Base-by-base conservation (phyloP, 768 basidiomycete species). In the Cystofilobasidium ferigula region DNA sequence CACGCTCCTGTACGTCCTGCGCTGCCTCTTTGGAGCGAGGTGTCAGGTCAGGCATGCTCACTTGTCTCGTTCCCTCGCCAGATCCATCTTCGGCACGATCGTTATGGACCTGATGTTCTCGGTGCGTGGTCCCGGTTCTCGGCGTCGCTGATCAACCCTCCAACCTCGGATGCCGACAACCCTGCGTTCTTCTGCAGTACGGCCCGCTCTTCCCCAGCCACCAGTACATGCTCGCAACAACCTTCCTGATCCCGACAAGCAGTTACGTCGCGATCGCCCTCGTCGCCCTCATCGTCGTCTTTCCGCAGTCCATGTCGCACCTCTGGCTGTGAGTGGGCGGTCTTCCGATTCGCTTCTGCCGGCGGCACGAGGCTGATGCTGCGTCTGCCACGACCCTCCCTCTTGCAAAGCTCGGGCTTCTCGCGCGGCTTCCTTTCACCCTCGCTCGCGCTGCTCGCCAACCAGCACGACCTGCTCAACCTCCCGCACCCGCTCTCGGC, bases 221-320 rank as follows among this genome's bases (percentile, higher is more conserved):
- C 16, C 74, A 80, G 68, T 80, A 81, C 73, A 78, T 77, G 28
- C 66, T 83, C 38, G 75, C 73, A 2, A 64, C 54, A 0, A 67
- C 64, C 34, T 70, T 81, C 43, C 72, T 81, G 36, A 79, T 80
- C 18, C 81, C 82, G 0, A 76, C 80, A 2, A 74, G 76, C 3
- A 77, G 73, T 62, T 84, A 80, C 74, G 73, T 80, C 51, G 83
- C 76, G n/a, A 81, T 82, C 58, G 81, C 77, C 0, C 34, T 81
- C n/a, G 75, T 79, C 6, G 71, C 77, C 3, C 79, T 79, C 13
- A 61, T 80, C 10, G 71, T 82, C 61, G 73, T 83, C 59, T 84
- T 84, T 72, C 83, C 83, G 9, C 78, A 81, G 69, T 78, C 81
- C 0, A 74, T 83, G 60, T 79, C 80, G 64, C 80, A 81, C 62